Percentiles rank a stretch among this genome's conserved stretches.
Conservation (phyloP, 1,284 basidiomycete species). For the Ganoderma sinense region DNA sequence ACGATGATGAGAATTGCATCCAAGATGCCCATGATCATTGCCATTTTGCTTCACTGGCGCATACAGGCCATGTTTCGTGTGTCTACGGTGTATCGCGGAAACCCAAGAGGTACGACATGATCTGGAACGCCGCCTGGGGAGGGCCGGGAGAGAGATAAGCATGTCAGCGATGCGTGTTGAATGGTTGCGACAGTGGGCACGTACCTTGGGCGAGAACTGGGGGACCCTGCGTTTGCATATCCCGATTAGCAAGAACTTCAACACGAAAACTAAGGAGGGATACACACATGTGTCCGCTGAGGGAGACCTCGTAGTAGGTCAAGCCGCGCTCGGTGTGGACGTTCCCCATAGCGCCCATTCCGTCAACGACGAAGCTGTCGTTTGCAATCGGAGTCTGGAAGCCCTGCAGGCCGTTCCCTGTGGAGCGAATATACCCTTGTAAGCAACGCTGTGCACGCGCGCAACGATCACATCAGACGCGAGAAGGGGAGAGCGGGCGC, state of each 20-base stretch:
- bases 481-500: slow-evolving; percentile 30
- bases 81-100: slow-evolving; percentile 50
- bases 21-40: background rate
- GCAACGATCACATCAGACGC: slow-evolving; percentile 32
- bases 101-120: slow-evolving; percentile 75
- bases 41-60: background rate
- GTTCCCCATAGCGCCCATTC: slow-evolving; percentile 69
- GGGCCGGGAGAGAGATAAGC: background rate
- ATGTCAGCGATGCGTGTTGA: slow-evolving; percentile 4
- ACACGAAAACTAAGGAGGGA: background rate
- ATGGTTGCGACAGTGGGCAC: slow-evolving; percentile 30
- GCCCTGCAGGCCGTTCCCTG: slow-evolving; percentile 73
- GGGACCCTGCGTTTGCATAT: slow-evolving; percentile 56
- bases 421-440: background rate
- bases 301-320: slow-evolving; percentile 68
- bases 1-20: background rate
- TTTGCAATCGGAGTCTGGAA: slow-evolving; percentile 71
- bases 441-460: background rate
- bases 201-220: slow-evolving; percentile 68
- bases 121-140: slow-evolving; percentile 68
- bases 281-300: slow-evolving; percentile 76
- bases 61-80: background rate
- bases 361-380: slow-evolving; percentile 75
- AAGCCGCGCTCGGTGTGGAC: slow-evolving; percentile 71
- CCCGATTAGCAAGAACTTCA: background rate